Evolutionary conservation across 2,329 filamentous ascomycete genomes (phyloP), one percentile per base, ranked within the genome.

Genomic region (Aspergillus niger): DNA sequence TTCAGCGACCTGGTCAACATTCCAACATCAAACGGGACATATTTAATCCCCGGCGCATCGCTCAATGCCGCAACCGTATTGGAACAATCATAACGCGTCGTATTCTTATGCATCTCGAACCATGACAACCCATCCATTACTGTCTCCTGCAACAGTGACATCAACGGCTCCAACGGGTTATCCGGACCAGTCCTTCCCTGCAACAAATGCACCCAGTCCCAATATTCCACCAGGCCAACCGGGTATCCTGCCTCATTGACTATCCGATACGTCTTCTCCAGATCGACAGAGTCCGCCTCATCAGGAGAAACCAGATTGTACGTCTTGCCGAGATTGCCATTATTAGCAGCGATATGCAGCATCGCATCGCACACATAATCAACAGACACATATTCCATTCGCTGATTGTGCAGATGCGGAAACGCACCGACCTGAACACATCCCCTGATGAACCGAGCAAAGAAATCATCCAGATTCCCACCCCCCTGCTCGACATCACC

Each of bases 361-460:
- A 57, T 59, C 8, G 59, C 56, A 3, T 49, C 20, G 20, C 52
- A 38, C 8, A 66, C 61, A 24, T 64, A 64, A 43, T 67, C 63
- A 0, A 59, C 26, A 0, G 65, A 59, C 11, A 64, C 61, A 20
- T 62, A 67, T n/a, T 67, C 63, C 22, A 64, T 26, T 8, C 60
- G 26, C 44, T 67, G 65, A 6, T 49, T 51, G 1, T 53, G 61
- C 6, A 67, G 59, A 5, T 58, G 22, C 2, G 63, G 63, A 10
- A 57, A 65, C 1, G 39, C 32, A 1, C 79, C 79, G 1, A 96
- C 81, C 75, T 95, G 91, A 39, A 94, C 79, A 68, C 90, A 94
- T 53, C 91, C 91, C 77, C 95, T 94, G 52, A 88, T 79, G 74
- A 96, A 84, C 15, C 92, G 85, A 64, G 95, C 83, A 5, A 96